Evolutionary conservation across 2,329 filamentous ascomycete species (phyloP).

Genomic region (Blastomyces gilchristii): DNA sequence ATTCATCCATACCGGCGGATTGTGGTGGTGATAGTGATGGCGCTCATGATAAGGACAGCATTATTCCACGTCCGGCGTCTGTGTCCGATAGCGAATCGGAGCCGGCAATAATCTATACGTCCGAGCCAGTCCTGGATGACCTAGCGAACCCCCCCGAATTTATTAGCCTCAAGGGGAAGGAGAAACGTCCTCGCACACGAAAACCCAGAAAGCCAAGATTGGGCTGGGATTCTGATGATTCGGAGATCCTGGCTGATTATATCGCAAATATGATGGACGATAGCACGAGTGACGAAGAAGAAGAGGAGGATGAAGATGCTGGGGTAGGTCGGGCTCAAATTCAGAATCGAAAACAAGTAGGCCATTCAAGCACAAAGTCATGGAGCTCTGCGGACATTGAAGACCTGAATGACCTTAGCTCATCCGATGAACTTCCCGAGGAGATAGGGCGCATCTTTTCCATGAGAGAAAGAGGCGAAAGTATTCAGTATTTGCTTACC

Average conservation of each 20-base stretch:
- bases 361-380: neutral
- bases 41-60: neutral
- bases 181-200: neutral
- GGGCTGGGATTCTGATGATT: conserved; percentile 6
- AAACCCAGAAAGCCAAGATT: neutral
- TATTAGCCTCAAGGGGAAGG: neutral
- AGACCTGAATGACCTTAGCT: conserved; percentile 42
- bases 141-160: neutral
- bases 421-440: conserved; percentile 39
- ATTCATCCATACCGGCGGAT: neutral
- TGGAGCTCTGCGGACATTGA: conserved; percentile 39
- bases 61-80: neutral
- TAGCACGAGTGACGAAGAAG: conserved; percentile 13
- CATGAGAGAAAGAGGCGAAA: conserved; percentile 36
- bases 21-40: neutral
- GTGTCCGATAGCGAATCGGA: neutral
- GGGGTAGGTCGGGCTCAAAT: conserved; percentile 28
- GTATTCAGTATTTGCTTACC: conserved; percentile 44
- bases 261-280: conserved; percentile 38
- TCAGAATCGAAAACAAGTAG: neutral
- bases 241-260: conserved; percentile 53
- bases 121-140: neutral
- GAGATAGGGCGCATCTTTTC: conserved; percentile 36
- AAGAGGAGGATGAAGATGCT: conserved; percentile 25
- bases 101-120: neutral